Evolutionary conservation across 75 land plant species (phyloP).

Genomic region (Azolla pinnata): DNA sequence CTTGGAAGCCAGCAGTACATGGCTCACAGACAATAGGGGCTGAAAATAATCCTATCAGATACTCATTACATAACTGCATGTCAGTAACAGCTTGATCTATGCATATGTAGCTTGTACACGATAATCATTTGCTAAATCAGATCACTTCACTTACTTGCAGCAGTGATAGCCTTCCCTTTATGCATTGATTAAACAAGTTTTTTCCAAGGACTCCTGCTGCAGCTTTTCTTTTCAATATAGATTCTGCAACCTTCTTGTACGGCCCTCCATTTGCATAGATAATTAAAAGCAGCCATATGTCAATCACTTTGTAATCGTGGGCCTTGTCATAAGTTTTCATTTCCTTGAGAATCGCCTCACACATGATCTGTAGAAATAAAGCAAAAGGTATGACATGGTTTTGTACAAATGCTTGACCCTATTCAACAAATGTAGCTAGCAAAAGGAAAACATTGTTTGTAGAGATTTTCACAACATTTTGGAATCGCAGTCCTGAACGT

Average conservation of each 20-base stretch:
- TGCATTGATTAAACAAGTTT: slow-evolving; percentile 45
- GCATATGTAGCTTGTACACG: too few relatives aligned
- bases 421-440: too few relatives aligned
- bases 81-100: too few relatives aligned
- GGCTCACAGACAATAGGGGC: slow-evolving; percentile 49
- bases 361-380: slow-evolving; percentile 39
- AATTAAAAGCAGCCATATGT: slow-evolving; percentile 67
- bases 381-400: neutral
- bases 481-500: slow-evolving; percentile 63
- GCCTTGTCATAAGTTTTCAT: slow-evolving; percentile 40
- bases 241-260: slow-evolving; percentile 46
- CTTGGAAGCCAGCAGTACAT: slow-evolving; percentile 47
- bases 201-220: slow-evolving; percentile 35
- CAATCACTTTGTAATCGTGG: slow-evolving; percentile 68
- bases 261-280: slow-evolving; percentile 64
- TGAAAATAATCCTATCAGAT: slow-evolving; percentile 57
- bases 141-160: slow-evolving; percentile 42
- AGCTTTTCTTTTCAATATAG: slow-evolving; percentile 57
- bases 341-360: slow-evolving; percentile 73
- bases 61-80: too few relatives aligned
- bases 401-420: too few relatives aligned
- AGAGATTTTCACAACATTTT: slow-evolving; percentile 37
- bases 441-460: too few relatives aligned
- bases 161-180: slow-evolving; percentile 47
- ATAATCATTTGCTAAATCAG: neutral